These are phyloP conservation scores for Barbarea vulgaris DNA, from an alignment of 345 rosid genomes.

Conservation along the genomic window DNA sequence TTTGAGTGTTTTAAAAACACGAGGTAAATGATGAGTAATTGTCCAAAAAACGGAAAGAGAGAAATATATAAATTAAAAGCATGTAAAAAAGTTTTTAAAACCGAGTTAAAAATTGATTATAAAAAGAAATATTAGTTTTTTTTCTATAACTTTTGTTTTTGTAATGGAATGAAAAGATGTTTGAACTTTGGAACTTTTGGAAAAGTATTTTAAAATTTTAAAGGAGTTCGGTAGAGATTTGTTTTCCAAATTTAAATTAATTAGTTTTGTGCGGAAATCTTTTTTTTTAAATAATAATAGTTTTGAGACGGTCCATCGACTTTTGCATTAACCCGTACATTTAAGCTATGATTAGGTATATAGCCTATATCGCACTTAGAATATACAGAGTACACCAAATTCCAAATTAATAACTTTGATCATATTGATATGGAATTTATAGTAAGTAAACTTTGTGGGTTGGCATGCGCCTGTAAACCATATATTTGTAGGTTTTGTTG, in stretches of 20 bases:
- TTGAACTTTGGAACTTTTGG: neutral
- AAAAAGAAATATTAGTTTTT: neutral
- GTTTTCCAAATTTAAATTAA: neutral
- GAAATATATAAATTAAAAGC: neutral
- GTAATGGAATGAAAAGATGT: neutral
- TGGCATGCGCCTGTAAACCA: conserved; percentile 25
- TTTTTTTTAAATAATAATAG: neutral
- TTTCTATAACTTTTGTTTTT: neutral
- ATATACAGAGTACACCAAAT: neutral
- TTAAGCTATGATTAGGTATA: neutral
- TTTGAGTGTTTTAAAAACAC: conserved; percentile 20
- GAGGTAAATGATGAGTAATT: conserved; percentile 38
- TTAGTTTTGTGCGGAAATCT: neutral
- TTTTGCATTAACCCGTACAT: neutral
- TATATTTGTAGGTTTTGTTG: neutral
- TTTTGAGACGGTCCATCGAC: neutral
- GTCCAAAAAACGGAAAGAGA: conserved; percentile 22
- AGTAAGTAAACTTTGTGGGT: conserved; percentile 6
- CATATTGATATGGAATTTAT: neutral
- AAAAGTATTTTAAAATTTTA: neutral
- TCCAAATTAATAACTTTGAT: neutral
- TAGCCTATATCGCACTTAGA: neutral
- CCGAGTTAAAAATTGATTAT: conserved; percentile 19
- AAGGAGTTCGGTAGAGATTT: neutral
- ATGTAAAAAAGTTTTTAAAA: neutral